Evolutionary conservation across 1,139 yeast genomes (phyloP).

Genomic region (Hyphopichia pseudoburtonii): DNA sequence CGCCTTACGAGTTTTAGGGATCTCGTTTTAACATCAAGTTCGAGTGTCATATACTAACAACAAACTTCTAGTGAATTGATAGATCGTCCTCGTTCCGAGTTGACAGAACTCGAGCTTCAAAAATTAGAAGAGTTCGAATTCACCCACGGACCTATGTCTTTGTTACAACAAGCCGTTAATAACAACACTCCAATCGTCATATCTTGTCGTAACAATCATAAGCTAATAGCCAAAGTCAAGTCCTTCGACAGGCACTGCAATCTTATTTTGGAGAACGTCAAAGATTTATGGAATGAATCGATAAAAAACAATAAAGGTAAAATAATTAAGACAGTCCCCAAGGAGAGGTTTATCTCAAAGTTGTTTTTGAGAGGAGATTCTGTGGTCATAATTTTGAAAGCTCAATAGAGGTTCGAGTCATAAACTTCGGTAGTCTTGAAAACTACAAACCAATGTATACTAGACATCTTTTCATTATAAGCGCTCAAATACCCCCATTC

Average conservation of each 20-base stretch:
- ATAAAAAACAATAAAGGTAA: conserved; percentile 67
- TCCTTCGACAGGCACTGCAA: conserved; percentile 97
- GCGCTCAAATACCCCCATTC: too few species aligned
- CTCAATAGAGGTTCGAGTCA: too few species aligned
- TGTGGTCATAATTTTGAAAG: conserved; percentile 77
- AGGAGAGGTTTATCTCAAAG: conserved; percentile 85
- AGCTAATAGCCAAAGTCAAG: conserved; percentile 82
- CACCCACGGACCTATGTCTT: conserved; percentile 86
- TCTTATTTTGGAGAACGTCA: conserved; percentile 88
- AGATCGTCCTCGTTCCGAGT: conserved; percentile 75
- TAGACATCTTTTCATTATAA: too few species aligned
- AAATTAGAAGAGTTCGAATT: conserved; percentile 89
- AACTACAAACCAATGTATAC: background rate
- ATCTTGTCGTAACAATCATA: conserved; percentile 90
- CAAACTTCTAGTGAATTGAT: conserved; percentile 50
- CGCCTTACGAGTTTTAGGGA: too few species aligned
- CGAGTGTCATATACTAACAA: conserved; percentile 15
- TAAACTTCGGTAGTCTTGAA: background rate
- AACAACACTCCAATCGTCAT: conserved; percentile 77
- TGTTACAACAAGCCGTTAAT: conserved; percentile 77
- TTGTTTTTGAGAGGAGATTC: conserved; percentile 95
- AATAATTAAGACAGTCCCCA: conserved; percentile 65
- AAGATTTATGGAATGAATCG: conserved; percentile 84
- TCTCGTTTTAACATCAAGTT: too few species aligned
- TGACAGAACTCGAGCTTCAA: conserved; percentile 76